Percentiles rank a stretch among this genome's conserved stretches.
Evolutionary conservation across 495 filamentous ascomycete genomes (phyloP).

Genomic region (Aspergillus leporis): DNA sequence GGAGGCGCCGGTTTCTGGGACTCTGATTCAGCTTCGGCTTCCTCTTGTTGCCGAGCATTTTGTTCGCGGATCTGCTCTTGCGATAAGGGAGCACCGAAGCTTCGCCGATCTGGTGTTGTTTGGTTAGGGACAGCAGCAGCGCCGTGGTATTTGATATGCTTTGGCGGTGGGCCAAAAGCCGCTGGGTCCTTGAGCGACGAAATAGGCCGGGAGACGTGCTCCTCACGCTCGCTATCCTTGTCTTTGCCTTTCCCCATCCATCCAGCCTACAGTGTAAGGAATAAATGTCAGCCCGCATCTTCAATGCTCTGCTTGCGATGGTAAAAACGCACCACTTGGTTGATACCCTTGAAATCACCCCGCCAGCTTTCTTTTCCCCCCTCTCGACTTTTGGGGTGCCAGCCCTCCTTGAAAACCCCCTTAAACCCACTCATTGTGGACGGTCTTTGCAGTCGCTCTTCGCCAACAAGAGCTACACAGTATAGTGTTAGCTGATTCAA

Average conservation of each 20-base stretch:
- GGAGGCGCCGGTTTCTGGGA: constrained; percentile 49
- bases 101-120: constrained; percentile 48
- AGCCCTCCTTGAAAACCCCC: constrained; percentile 55
- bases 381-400: constrained; percentile 59
- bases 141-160: constrained; percentile 58
- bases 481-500: neutral
- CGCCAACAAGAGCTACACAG: neutral
- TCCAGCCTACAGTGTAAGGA: constrained; percentile 38
- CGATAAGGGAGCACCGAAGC: constrained; percentile 50
- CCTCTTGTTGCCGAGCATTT: constrained; percentile 33
- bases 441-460: neutral
- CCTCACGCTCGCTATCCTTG: constrained; percentile 31
- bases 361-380: constrained; percentile 59
- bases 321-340: constrained; percentile 51
- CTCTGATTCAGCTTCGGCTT: constrained; percentile 36
- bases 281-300: constrained; percentile 6
- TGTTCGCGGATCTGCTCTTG: constrained; percentile 39
- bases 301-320: neutral
- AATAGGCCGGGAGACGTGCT: constrained; percentile 68
- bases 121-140: constrained; percentile 47
- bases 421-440: constrained; percentile 50
- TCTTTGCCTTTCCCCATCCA: constrained; percentile 59
- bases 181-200: constrained; percentile 77
- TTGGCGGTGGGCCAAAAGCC: constrained; percentile 85
- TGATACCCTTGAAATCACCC: constrained; percentile 59